Evolutionary conservation across 441 rosid species (phyloP).

Genomic region (Corymbia calophylla): DNA sequence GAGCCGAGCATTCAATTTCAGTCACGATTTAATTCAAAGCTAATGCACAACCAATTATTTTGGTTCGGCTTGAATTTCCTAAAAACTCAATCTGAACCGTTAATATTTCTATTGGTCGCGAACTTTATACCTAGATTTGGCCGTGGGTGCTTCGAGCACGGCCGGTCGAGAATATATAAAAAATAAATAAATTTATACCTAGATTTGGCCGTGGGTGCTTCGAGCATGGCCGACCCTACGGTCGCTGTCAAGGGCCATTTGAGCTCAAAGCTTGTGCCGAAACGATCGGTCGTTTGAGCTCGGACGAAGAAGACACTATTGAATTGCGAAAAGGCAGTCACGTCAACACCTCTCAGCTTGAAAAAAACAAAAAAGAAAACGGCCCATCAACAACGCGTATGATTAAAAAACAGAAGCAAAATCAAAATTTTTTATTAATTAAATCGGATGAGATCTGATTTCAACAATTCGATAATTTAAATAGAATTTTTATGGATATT

Average conservation of each 20-base stretch:
- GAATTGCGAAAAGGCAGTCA: background rate
- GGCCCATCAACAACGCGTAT: accelerated
- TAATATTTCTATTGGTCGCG: too few relatives aligned
- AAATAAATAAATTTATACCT: too few relatives aligned
- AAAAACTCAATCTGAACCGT: too few relatives aligned
- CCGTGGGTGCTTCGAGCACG: accelerated
- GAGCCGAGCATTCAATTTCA: accelerated
- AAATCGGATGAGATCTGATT: background rate
- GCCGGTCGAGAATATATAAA: background rate
- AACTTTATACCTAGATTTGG: background rate
- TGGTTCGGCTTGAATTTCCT: too few relatives aligned
- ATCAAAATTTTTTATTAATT: background rate
- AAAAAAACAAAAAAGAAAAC: too few relatives aligned
- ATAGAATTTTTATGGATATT: background rate
- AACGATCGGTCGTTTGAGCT: too few relatives aligned
- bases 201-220: background rate
- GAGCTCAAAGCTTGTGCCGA: too few relatives aligned
- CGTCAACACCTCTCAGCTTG: too few relatives aligned
- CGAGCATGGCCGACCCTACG: accelerated
- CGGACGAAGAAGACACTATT: background rate
- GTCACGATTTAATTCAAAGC: accelerated
- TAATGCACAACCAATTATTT: too few relatives aligned
- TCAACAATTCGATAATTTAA: background rate
- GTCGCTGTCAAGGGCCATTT: accelerated
- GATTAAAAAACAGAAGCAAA: background rate